phyloP scores from a whole-genome alignment of 2,329 filamentous ascomycete species.

The Fusarium setosum region DNA sequence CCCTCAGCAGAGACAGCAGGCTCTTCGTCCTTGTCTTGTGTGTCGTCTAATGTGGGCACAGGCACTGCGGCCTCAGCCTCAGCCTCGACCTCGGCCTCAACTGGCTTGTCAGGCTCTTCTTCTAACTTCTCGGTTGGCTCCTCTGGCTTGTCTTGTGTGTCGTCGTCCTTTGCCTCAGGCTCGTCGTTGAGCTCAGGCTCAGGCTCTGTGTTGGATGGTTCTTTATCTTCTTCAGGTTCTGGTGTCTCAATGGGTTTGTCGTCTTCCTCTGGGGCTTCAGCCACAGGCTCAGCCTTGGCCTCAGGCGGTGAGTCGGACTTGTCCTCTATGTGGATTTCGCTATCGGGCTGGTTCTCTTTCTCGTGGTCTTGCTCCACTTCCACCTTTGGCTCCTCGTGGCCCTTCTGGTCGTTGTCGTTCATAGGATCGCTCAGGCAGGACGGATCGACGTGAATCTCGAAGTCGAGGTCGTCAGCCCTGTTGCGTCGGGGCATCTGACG shows the following conservation, averaged over 20 bases:
- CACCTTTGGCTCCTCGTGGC: constrained; percentile 33
- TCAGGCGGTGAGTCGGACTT: constrained; percentile 22
- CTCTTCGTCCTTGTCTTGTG: constrained; percentile 14
- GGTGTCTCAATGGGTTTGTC: constrained; percentile 6
- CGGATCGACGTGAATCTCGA: constrained; percentile 61
- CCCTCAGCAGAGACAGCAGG: constrained; percentile 12
- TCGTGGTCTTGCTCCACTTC: constrained; percentile 22
- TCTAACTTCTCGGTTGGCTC: constrained; percentile 8
- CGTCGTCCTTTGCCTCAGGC: constrained; percentile 1
- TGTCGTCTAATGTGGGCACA: constrained; percentile 16
- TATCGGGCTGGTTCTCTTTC: constrained; percentile 27
- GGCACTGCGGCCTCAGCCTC: constrained; percentile 8
- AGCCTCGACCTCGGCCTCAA: constrained; percentile 4
- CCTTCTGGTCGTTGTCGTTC: constrained; percentile 48
- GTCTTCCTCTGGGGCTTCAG: constrained; percentile 18
- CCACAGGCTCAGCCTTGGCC: constrained; percentile 16
- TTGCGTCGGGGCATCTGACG: constrained; percentile 45
- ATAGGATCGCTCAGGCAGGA: constrained; percentile 57
- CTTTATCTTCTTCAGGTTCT: constrained; percentile 19
- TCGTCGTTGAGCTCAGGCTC: constrained; percentile 4
- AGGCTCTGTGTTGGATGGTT: constrained; percentile 3
- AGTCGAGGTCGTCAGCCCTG: constrained; percentile 52
- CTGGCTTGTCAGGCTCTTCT: constrained; percentile 5
- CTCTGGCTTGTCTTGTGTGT: constrained; percentile 8
- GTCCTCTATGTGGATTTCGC: constrained; percentile 15